Evolutionary conservation across 768 basidiomycete genomes (phyloP).

Genomic region (Goffeauzyma gilvescens): DNA sequence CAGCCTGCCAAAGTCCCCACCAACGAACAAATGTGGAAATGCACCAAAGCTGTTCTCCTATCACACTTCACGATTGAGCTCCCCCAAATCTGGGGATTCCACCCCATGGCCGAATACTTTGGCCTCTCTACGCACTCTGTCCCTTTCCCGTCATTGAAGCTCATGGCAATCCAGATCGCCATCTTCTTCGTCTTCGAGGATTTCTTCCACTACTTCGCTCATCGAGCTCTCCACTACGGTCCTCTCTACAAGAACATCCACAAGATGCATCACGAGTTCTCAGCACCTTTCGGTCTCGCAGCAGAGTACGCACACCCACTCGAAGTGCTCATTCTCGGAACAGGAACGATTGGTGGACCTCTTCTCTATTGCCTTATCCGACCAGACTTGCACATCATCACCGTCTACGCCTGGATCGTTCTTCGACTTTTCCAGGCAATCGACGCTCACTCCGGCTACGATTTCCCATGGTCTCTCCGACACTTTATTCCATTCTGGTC

Average conservation of each 20-base stretch:
- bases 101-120: slow-evolving; percentile 65
- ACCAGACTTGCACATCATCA: slow-evolving; percentile 65
- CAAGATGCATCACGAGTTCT: slow-evolving; percentile 94
- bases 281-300: slow-evolving; percentile 77
- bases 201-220: slow-evolving; percentile 86
- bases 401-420: slow-evolving; percentile 84
- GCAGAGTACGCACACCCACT: slow-evolving; percentile 97
- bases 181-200: slow-evolving; percentile 94
- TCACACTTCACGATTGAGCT: slow-evolving; percentile 91
- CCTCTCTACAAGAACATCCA: slow-evolving; percentile 75
- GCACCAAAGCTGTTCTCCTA: slow-evolving; percentile 80
- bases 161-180: slow-evolving; percentile 56
- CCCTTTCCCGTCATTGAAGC: slow-evolving; percentile 58
- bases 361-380: slow-evolving; percentile 62
- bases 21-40: slow-evolving; percentile 71
- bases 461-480: slow-evolving; percentile 95
- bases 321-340: slow-evolving; percentile 84
- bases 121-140: slow-evolving; percentile 88
- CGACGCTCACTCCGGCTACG: slow-evolving; percentile 92
- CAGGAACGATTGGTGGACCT: slow-evolving; percentile 75
- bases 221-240: slow-evolving; percentile 72
- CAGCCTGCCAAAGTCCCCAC: slow-evolving; percentile 72
- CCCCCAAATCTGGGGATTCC: slow-evolving; percentile 81
- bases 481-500: slow-evolving; percentile 90
- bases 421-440: slow-evolving; percentile 91